A percentile compares a stretch with the other conserved stretches of the same genome.
These are phyloP conservation scores for Aureobasidium sp. DNA, from an alignment of 2,329 filamentous ascomycete genomes.

Conservation along the genomic window DNA sequence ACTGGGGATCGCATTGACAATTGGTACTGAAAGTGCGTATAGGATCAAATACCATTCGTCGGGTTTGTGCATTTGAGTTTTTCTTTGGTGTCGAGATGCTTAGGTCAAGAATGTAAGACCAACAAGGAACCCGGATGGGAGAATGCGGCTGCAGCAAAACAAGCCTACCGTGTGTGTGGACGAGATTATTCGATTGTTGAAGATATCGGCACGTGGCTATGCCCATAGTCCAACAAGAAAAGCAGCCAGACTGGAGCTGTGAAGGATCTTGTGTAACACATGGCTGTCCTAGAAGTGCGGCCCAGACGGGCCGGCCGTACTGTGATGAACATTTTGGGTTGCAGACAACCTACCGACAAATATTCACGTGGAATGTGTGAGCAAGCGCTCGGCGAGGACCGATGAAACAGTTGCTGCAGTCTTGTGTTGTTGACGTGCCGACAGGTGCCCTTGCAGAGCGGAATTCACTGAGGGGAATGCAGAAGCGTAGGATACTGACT, in stretches of 20 bases:
- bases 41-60: not conserved
- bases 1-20: conserved; percentile 1
- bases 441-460: conserved; percentile 2
- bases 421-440: not conserved
- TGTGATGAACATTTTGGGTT: not conserved
- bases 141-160: conserved; percentile 2
- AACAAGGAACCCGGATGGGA: not conserved
- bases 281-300: not conserved
- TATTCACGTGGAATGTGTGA: conserved; percentile 11
- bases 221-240: not conserved
- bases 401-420: not conserved
- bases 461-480: not conserved
- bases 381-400: conserved; percentile 1
- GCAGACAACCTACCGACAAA: not conserved
- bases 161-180: not conserved
- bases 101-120: conserved; percentile 10
- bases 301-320: not conserved
- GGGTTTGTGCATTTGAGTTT: not conserved
- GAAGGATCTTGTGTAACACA: conserved; percentile 8
- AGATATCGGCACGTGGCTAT: not conserved
- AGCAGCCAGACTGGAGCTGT: not conserved
- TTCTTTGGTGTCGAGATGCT: not conserved
- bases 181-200: not conserved
- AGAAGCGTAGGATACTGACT: not conserved
- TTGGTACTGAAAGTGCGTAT: not conserved